phyloP scores from a whole-genome alignment of 257 asterid genomes.

The Scutellaria galericulata region DNA sequence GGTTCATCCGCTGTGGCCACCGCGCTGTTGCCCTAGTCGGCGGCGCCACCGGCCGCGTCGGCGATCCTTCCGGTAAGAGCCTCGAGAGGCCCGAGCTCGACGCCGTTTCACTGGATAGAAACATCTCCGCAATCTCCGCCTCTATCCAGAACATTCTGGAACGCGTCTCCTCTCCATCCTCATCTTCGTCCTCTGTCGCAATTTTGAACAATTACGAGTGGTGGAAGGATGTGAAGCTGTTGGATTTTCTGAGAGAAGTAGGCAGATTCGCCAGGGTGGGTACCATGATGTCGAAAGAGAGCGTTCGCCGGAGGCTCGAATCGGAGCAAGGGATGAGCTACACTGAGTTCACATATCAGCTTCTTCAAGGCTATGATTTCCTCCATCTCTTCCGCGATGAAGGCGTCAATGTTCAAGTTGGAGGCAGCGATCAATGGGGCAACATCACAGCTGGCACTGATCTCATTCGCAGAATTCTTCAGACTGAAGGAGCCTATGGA shows the following conservation, averaged over 20 bases:
- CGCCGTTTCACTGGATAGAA: slow-evolving; percentile 45
- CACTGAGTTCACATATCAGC: slow-evolving; percentile 85
- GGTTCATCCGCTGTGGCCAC: slow-evolving; percentile 94
- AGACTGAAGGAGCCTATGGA: slow-evolving; percentile 63
- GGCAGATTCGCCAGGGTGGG: slow-evolving; percentile 85
- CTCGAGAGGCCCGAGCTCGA: slow-evolving; percentile 86
- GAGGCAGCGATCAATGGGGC: slow-evolving; percentile 99
- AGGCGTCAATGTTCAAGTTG: slow-evolving; percentile 81
- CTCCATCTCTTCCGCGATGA: slow-evolving; percentile 60
- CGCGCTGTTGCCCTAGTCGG: slow-evolving; percentile 75
- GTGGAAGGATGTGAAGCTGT: slow-evolving; percentile 85
- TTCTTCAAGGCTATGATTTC: slow-evolving; percentile 87
- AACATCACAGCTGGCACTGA: slow-evolving; percentile 93
- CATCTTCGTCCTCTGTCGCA: slow-evolving; percentile 38
- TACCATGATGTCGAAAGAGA: slow-evolving; percentile 85
- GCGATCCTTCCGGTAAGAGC: slow-evolving; percentile 93
- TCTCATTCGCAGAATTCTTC: slow-evolving; percentile 73
- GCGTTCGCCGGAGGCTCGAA: slow-evolving; percentile 77
- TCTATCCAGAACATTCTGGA: slow-evolving; percentile 53
- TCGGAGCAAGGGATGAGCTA: slow-evolving; percentile 91
- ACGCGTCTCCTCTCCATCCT: slow-evolving; percentile 31
- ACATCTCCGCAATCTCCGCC: slow-evolving; percentile 53
- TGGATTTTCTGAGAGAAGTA: slow-evolving; percentile 74
- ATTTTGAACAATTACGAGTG: slow-evolving; percentile 84
- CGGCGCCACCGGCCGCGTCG: slow-evolving; percentile 95